These are phyloP conservation scores for Pythium sp. DNA, from an alignment of 352 stramenopile genomes.

Conservation along the genomic window DNA sequence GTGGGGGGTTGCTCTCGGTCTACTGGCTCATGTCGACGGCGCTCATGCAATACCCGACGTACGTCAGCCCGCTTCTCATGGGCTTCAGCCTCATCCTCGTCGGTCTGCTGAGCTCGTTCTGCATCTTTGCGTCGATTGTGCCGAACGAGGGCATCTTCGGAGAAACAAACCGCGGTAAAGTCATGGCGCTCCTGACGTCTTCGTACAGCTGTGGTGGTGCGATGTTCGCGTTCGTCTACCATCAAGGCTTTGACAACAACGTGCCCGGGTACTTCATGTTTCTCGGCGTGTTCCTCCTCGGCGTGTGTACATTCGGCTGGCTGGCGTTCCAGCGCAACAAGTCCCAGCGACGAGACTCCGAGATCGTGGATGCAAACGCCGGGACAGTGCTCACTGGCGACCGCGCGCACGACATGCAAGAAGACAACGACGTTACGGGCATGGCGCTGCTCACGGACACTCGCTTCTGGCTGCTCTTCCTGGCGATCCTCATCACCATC, in stretches of 20 bases:
- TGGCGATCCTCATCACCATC: conserved; percentile 71
- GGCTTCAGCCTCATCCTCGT: conserved; percentile 55
- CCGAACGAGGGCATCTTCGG: conserved; percentile 80
- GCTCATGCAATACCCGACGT: conserved; percentile 38
- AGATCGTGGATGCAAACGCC: conserved; percentile 36
- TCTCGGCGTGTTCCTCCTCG: conserved; percentile 52
- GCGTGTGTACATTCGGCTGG: conserved; percentile 47
- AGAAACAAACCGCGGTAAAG: conserved; percentile 62
- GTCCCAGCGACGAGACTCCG: conserved; percentile 35
- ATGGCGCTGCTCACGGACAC: conserved; percentile 43
- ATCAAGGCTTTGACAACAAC: conserved; percentile 53
- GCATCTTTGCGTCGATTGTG: conserved; percentile 74
- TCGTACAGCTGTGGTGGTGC: conserved; percentile 79
- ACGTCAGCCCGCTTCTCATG: conserved; percentile 47
- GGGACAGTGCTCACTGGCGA: conserved; percentile 23
- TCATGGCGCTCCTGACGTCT: conserved; percentile 68
- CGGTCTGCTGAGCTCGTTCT: conserved; percentile 67
- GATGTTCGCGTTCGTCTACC: conserved; percentile 71
- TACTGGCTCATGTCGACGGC: conserved; percentile 42
- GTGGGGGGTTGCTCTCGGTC: conserved; percentile 33
- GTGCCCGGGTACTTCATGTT: conserved; percentile 78
- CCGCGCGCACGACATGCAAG: conserved; percentile 20
- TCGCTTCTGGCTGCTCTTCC: conserved; percentile 80
- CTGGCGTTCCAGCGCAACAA: conserved; percentile 38
- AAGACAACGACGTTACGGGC: conserved; percentile 56